Evolutionary conservation across 805 yeast genomes (phyloP).

Genomic region (Tetrapisispora iriomotensis): DNA sequence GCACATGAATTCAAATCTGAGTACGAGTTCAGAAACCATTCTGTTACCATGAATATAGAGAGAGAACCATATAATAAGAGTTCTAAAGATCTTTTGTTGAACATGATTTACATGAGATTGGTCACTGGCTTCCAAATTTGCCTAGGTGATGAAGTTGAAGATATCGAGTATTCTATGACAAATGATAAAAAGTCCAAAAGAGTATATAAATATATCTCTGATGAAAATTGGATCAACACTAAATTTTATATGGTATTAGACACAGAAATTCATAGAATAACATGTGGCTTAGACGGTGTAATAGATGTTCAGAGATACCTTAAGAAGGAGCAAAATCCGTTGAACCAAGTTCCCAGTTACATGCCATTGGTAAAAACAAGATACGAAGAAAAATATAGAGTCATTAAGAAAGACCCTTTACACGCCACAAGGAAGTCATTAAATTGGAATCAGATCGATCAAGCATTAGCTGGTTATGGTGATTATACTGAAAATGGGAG

Average conservation of each 20-base stretch:
- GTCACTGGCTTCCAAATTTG: constrained; percentile 88
- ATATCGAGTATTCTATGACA: constrained; percentile 39
- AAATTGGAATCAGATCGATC: constrained; percentile 92
- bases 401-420: constrained; percentile 47
- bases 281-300: constrained; percentile 59
- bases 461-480: constrained; percentile 81
- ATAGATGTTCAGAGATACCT: constrained; percentile 72
- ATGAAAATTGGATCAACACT: constrained; percentile 37
- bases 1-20: constrained; percentile 56
- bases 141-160: constrained; percentile 55
- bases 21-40: constrained; percentile 76
- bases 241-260: constrained; percentile 68
- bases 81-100: constrained; percentile 59
- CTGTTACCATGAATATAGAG: constrained; percentile 53
- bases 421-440: constrained; percentile 43
- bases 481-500: constrained; percentile 50
- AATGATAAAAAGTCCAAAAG: constrained; percentile 40
- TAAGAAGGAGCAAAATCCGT: constrained; percentile 28
- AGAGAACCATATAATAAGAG: constrained; percentile 41
- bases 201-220: constrained; percentile 46
- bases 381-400: constrained; percentile 57
- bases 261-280: constrained; percentile 77
- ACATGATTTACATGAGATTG: constrained; percentile 76
- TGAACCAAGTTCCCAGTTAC: constrained; percentile 32
- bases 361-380: constrained; percentile 62